A percentile compares a stretch with the other conserved stretches of the same genome.
phyloP scores from a whole-genome alignment of 2,329 filamentous ascomycete species.

The Cercospora sp. region DNA sequence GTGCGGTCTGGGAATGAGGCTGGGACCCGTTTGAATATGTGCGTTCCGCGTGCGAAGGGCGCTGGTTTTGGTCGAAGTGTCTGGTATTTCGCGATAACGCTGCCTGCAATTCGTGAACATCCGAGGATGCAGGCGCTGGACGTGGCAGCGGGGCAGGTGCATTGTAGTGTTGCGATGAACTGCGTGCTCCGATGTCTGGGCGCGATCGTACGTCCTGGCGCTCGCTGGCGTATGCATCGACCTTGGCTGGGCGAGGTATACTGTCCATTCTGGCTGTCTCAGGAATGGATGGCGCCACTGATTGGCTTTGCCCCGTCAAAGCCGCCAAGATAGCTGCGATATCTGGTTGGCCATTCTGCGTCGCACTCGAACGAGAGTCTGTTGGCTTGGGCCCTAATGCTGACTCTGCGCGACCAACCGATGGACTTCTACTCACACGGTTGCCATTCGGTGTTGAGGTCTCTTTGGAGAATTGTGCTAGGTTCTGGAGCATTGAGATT shows the following conservation, averaged over 20 bases:
- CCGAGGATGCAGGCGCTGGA: slow-evolving; percentile 5
- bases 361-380: neutral
- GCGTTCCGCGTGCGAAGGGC: slow-evolving; percentile 23
- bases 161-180: slow-evolving; percentile 19
- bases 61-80: slow-evolving; percentile 31
- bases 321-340: slow-evolving; percentile 37
- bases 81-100: slow-evolving; percentile 24
- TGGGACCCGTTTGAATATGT: slow-evolving; percentile 11
- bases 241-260: slow-evolving; percentile 15
- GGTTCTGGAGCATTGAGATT: slow-evolving; percentile 29
- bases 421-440: slow-evolving; percentile 26
- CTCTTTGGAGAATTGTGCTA: slow-evolving; percentile 12
- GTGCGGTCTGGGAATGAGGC: slow-evolving; percentile 23
- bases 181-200: neutral
- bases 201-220: neutral
- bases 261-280: slow-evolving; percentile 21
- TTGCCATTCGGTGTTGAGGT: neutral
- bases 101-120: slow-evolving; percentile 22
- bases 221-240: neutral
- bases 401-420: slow-evolving; percentile 25
- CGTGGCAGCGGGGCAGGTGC: slow-evolving; percentile 10
- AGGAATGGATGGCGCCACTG: slow-evolving; percentile 23
- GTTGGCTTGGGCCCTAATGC: neutral
- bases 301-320: slow-evolving; percentile 26
- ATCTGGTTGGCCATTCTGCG: slow-evolving; percentile 27